Percentiles rank a stretch among this genome's conserved stretches.
phyloP scores from a whole-genome alignment of 768 basidiomycete genomes.

The Rhodocollybia butyracea region DNA sequence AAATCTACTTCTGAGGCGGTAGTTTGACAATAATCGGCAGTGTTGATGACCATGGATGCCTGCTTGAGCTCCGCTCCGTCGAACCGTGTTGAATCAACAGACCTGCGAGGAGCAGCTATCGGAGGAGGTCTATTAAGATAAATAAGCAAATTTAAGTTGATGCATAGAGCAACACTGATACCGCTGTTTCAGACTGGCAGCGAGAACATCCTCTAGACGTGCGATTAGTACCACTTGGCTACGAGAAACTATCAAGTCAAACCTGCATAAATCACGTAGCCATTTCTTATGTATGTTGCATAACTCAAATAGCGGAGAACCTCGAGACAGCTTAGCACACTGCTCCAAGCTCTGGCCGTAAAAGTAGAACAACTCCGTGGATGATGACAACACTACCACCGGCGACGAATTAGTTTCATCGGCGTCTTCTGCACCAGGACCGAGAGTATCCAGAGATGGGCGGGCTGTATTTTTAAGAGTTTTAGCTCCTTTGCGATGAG shows the following conservation, averaged over 20 bases:
- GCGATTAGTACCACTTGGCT: constrained; percentile 4
- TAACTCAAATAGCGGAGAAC: constrained; percentile 80
- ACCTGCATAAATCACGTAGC: constrained; percentile 93
- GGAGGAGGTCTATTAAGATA: not conserved
- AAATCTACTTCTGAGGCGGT: constrained; percentile 78
- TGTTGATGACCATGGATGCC: constrained; percentile 90
- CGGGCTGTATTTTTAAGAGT: constrained; percentile 44
- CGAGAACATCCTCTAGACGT: constrained; percentile 78
- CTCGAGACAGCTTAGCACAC: constrained; percentile 86
- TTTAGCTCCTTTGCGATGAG: constrained; percentile 62
- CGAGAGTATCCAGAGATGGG: constrained; percentile 60
- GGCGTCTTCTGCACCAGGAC: constrained; percentile 36
- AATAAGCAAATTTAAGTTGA: not conserved
- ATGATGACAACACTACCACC: constrained; percentile 81
- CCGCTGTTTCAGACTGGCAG: constrained; percentile 66
- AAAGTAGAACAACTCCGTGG: constrained; percentile 96
- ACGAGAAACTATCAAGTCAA: constrained; percentile 14
- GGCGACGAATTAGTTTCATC: constrained; percentile 38
- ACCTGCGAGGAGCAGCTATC: constrained; percentile 48
- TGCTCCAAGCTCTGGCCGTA: constrained; percentile 94
- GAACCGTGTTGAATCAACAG: constrained; percentile 67
- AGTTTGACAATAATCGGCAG: constrained; percentile 94
- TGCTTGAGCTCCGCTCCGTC: constrained; percentile 76
- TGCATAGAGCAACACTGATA: constrained; percentile 21
- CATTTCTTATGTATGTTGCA: constrained; percentile 87